Percentiles rank a stretch among this genome's conserved stretches.
These are phyloP conservation scores for Arthrobotrys megalospora DNA, from an alignment of 2,329 filamentous ascomycete genomes.

Conservation along the genomic window DNA sequence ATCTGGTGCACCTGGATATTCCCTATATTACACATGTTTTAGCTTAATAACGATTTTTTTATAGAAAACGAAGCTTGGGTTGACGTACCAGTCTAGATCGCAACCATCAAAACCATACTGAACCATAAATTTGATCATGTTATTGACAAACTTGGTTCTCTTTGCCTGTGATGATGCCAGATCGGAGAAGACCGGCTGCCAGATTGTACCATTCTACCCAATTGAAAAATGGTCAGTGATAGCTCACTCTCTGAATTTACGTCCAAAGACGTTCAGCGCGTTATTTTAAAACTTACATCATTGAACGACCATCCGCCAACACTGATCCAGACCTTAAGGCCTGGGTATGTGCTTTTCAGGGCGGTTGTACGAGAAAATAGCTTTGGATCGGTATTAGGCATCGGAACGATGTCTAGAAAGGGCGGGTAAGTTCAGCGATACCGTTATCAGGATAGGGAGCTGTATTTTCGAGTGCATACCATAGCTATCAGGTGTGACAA, in stretches of 20 bases:
- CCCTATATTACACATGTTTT: slow-evolving; percentile 40
- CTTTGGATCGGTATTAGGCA: slow-evolving; percentile 33
- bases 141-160: slow-evolving; percentile 67
- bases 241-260: slow-evolving; percentile 10
- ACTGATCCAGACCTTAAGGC: slow-evolving; percentile 52
- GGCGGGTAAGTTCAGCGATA: slow-evolving; percentile 13
- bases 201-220: slow-evolving; percentile 41
- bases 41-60: not conserved
- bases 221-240: slow-evolving; percentile 16
- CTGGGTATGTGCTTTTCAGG: slow-evolving; percentile 49
- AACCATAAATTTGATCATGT: slow-evolving; percentile 67
- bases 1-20: slow-evolving; percentile 61
- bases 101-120: slow-evolving; percentile 69
- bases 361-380: slow-evolving; percentile 51
- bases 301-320: slow-evolving; percentile 50
- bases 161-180: slow-evolving; percentile 65
- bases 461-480: slow-evolving; percentile 33
- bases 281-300: slow-evolving; percentile 24
- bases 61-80: not conserved
- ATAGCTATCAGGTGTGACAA: slow-evolving; percentile 44
- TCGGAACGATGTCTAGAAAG: slow-evolving; percentile 34
- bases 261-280: slow-evolving; percentile 5
- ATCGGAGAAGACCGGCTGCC: slow-evolving; percentile 61
- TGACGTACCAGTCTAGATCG: slow-evolving; percentile 71
- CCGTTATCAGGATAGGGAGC: slow-evolving; percentile 5